Conservation (phyloP, 139 green algal genomes). For the Chlorella sorokiniana region DNA sequence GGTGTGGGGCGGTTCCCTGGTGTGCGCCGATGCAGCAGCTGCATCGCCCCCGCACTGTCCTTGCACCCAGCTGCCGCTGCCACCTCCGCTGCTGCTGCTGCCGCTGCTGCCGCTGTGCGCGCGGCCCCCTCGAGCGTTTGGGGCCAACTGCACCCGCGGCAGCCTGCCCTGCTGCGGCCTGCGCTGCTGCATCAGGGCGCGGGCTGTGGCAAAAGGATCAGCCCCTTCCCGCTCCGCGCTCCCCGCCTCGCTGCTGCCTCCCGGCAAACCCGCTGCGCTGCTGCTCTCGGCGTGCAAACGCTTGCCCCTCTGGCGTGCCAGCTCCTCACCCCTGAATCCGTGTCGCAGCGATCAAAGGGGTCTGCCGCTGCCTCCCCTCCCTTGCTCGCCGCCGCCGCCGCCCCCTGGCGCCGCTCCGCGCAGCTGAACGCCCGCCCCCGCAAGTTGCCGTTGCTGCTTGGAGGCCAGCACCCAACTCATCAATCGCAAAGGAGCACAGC, state of each 20-base stretch:
- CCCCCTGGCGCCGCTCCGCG: background rate
- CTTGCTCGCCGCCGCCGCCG: background rate
- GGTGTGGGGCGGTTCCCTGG: too few relatives aligned
- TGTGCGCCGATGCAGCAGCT: too few relatives aligned
- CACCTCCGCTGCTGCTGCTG: too few relatives aligned
- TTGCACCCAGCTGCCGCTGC: too few relatives aligned
- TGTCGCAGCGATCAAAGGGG: conserved; percentile 11
- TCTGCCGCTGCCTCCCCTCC: too few relatives aligned
- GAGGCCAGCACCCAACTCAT: conserved; percentile 57
- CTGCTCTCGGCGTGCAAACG: background rate
- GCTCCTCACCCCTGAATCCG: background rate
- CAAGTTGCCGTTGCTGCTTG: too few relatives aligned
- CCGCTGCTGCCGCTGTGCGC: too few relatives aligned
- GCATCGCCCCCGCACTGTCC: too few relatives aligned
- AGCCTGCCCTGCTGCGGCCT: background rate
- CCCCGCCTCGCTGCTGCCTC: background rate
- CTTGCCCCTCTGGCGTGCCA: background rate
- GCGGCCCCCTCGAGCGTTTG: too few relatives aligned
- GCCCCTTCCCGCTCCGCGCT: background rate
- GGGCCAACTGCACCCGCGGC: too few relatives aligned
- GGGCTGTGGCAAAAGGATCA: too few relatives aligned
- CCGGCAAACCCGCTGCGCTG: background rate
- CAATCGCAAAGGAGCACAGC: conserved; percentile 73
- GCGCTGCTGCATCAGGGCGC: too few relatives aligned
- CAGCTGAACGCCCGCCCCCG: background rate